These are phyloP conservation scores for Backusella parvicylindrica DNA, from an alignment of 192 early-diverging fungal species.

Conservation along the genomic window DNA sequence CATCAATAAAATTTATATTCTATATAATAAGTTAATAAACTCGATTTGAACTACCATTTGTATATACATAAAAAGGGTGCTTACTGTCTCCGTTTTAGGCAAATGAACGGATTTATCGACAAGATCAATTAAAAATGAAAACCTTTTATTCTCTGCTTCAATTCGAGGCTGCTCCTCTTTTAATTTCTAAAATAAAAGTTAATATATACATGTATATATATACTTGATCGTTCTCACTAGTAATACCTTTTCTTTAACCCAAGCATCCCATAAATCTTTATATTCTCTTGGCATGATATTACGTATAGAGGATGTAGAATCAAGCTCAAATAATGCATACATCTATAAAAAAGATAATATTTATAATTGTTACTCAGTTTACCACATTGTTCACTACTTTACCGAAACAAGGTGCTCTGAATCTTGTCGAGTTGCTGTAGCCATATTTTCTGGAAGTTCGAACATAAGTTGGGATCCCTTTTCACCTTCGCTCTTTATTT, in stretches of 20 bases:
- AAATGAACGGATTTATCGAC: not conserved
- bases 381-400: not conserved
- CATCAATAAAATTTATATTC: not conserved
- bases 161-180: conserved; percentile 4
- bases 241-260: conserved; percentile 24
- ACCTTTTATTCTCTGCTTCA: conserved; percentile 11
- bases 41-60: not conserved
- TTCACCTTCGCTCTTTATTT: not conserved
- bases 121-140: conserved; percentile 15
- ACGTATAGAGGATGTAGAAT: not conserved
- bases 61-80: not conserved
- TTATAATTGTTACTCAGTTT: not conserved
- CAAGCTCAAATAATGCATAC: conserved; percentile 19
- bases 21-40: not conserved
- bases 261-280: conserved; percentile 23
- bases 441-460: not conserved
- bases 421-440: conserved; percentile 1
- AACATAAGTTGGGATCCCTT: not conserved
- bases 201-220: not conserved
- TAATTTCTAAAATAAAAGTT: not conserved
- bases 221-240: not conserved
- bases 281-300: conserved; percentile 9
- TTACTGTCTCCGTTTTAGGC: not conserved
- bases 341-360: not conserved
- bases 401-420: conserved; percentile 28